Conservation (phyloP, 1,284 basidiomycete genomes). For the Cutaneotrichosporon sp. region DNA sequence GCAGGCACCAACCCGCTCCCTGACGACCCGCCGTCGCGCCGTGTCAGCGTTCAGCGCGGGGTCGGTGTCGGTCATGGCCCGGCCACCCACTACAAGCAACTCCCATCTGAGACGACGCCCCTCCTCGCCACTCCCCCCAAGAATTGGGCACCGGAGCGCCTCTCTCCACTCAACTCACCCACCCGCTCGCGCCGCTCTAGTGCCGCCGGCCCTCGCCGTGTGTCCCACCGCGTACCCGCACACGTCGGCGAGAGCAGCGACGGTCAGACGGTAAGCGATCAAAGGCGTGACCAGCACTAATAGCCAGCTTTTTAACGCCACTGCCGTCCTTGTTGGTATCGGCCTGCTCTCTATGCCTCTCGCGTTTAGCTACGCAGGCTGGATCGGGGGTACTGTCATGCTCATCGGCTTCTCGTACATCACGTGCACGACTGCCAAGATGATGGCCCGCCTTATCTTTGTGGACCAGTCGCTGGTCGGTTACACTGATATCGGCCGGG, state of each 20-base stretch:
- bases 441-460: slow-evolving; percentile 72
- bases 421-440: slow-evolving; percentile 84
- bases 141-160: slow-evolving; percentile 12
- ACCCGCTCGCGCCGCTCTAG: slow-evolving; percentile 5
- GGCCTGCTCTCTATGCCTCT: slow-evolving; percentile 86
- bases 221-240: background rate
- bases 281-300: background rate
- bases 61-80: background rate
- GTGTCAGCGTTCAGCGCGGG: background rate
- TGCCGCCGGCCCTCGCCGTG: slow-evolving; percentile 3
- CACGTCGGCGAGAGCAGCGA: slow-evolving; percentile 65
- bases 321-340: slow-evolving; percentile 80
- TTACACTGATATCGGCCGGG: slow-evolving; percentile 83
- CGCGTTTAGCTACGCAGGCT: slow-evolving; percentile 82
- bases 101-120: background rate
- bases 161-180: slow-evolving; percentile 10
- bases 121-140: background rate
- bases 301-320: slow-evolving; percentile 81
- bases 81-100: background rate
- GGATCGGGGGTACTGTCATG: slow-evolving; percentile 71
- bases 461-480: slow-evolving; percentile 69
- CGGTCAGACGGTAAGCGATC: slow-evolving; percentile 69
- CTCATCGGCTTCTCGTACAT: slow-evolving; percentile 75
- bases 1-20: slow-evolving; percentile 15
- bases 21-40: background rate